Evolutionary conservation across 2,329 filamentous ascomycete genomes (phyloP).

Genomic region (Plenodomus tracheiphilus): DNA sequence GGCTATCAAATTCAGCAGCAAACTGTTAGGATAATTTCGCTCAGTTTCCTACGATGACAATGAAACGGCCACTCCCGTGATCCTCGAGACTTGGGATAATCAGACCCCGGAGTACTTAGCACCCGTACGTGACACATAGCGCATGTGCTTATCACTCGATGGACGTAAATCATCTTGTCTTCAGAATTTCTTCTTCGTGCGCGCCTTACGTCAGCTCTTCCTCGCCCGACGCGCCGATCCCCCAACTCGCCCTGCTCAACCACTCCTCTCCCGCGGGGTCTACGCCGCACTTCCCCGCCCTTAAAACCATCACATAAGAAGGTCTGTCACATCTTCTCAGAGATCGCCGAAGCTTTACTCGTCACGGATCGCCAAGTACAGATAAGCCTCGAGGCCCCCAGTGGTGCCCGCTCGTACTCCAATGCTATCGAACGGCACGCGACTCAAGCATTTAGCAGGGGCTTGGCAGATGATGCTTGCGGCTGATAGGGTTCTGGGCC

Average conservation of each 20-base stretch:
- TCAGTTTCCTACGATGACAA: too few species aligned
- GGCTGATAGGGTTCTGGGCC: neutral
- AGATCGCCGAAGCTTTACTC: neutral
- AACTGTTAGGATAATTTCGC: too few species aligned
- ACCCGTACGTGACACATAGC: neutral
- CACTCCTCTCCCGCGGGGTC: neutral
- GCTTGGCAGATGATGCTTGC: constrained; percentile 4
- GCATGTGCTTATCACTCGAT: neutral
- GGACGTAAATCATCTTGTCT: neutral
- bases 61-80: too few species aligned
- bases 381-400: constrained; percentile 10
- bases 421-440: neutral
- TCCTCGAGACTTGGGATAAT: too few species aligned
- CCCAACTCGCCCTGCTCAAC: neutral
- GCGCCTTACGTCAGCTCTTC: neutral
- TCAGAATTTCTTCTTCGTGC: neutral
- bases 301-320: neutral
- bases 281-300: neutral
- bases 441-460: constrained; percentile 1
- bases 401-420: constrained; percentile 3
- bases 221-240: neutral
- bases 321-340: neutral
- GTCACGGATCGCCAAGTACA: constrained; percentile 4
- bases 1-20: too few species aligned
- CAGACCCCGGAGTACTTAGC: too few species aligned